Evolutionary conservation across 805 yeast genomes (phyloP).

Genomic region (Candida sanyiensis): DNA sequence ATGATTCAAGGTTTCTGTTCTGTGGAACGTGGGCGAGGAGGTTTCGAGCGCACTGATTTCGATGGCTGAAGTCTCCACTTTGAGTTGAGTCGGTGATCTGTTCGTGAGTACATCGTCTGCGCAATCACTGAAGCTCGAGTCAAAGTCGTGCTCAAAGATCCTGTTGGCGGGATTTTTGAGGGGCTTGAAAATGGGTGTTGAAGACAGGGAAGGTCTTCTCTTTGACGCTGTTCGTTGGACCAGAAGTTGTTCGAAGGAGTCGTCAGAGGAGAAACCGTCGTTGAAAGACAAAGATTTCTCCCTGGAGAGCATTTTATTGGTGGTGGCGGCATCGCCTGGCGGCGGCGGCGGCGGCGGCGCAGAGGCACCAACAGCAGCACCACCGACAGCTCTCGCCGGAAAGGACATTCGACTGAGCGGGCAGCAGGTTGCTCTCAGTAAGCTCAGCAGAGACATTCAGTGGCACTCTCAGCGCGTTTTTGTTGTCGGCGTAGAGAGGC

Average conservation of each 20-base stretch:
- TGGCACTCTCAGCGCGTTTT: too few relatives aligned
- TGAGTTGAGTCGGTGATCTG: too few relatives aligned
- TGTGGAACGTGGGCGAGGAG: slow-evolving; percentile 26
- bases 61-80: slow-evolving; percentile 1
- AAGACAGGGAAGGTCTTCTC: background rate
- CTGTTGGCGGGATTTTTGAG: slow-evolving; percentile 8
- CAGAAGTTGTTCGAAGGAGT: slow-evolving; percentile 3
- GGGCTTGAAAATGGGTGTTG: background rate
- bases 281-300: slow-evolving; percentile 16
- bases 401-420: background rate
- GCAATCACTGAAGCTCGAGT: slow-evolving; percentile 11
- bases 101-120: too few relatives aligned
- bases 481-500: too few relatives aligned
- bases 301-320: slow-evolving; percentile 17
- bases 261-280: background rate
- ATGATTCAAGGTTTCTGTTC: slow-evolving; percentile 19
- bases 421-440: background rate
- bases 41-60: slow-evolving; percentile 20
- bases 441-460: too few relatives aligned
- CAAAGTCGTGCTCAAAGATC: slow-evolving; percentile 20
- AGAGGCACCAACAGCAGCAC: background rate
- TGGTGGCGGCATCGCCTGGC: slow-evolving; percentile 10
- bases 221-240: background rate
- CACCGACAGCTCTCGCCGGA: background rate
- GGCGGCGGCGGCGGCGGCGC: background rate